Conservation (phyloP, 176 grass and related monocot species). For the Triticum urartu region DNA sequence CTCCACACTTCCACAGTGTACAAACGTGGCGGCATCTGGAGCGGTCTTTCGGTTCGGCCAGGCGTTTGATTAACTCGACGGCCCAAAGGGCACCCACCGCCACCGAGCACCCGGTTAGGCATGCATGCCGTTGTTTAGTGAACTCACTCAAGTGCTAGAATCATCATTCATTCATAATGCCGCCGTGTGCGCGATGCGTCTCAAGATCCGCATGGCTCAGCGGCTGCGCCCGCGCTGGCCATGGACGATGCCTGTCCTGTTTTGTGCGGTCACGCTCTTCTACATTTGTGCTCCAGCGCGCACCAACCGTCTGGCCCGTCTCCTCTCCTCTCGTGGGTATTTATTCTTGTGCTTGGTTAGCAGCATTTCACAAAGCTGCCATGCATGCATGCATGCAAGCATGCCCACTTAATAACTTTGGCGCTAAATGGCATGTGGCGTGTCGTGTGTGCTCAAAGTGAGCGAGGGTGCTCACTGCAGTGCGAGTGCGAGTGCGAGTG, state of each 20-base stretch:
- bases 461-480: background rate
- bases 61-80: too few species aligned
- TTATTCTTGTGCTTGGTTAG: background rate
- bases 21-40: background rate
- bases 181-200: background rate
- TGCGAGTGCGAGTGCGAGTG: background rate
- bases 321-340: background rate
- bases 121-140: background rate
- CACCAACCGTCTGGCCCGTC: conserved; percentile 7
- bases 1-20: background rate
- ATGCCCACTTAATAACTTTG: background rate
- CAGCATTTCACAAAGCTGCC: background rate
- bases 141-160: background rate
- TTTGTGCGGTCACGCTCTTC: background rate
- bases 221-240: background rate
- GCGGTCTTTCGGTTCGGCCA: background rate
- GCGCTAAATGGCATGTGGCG: background rate
- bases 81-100: too few species aligned
- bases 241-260: background rate
- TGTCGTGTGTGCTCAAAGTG: background rate
- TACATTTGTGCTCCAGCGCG: background rate
- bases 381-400: background rate
- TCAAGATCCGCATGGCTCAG: background rate
- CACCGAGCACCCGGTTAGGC: background rate
- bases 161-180: background rate